Percentiles rank a stretch among this genome's conserved stretches.
phyloP scores from a whole-genome alignment of 2,329 filamentous ascomycete species.

The Aspergillus carbonarius region DNA sequence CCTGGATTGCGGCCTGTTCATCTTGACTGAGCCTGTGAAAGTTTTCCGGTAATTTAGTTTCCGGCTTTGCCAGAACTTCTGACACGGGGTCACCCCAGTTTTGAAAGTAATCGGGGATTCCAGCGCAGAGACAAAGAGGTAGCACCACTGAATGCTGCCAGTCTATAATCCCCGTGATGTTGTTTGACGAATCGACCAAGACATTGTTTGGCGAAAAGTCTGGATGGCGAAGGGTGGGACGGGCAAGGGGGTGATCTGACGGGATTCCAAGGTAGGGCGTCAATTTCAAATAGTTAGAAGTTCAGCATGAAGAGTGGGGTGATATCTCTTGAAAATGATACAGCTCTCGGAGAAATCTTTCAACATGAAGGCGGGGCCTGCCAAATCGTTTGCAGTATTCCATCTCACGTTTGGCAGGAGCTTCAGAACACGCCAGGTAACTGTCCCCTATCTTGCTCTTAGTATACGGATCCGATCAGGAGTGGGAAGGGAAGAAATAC shows the following conservation, averaged over 20 bases:
- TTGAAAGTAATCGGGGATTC: slow-evolving; percentile 35
- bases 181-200: slow-evolving; percentile 24
- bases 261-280: slow-evolving; percentile 18
- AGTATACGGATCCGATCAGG: not conserved
- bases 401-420: slow-evolving; percentile 26
- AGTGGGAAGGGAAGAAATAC: slow-evolving; percentile 9
- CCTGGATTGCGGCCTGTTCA: slow-evolving; percentile 23
- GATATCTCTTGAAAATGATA: slow-evolving; percentile 15
- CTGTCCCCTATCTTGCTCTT: too few relatives aligned
- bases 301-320: slow-evolving; percentile 16
- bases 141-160: slow-evolving; percentile 32
- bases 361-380: slow-evolving; percentile 22
- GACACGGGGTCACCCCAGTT: slow-evolving; percentile 34
- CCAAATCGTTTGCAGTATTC: slow-evolving; percentile 23
- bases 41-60: slow-evolving; percentile 24
- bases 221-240: slow-evolving; percentile 26
- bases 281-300: slow-evolving; percentile 18
- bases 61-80: slow-evolving; percentile 21
- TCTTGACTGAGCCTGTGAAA: slow-evolving; percentile 21
- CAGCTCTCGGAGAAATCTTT: slow-evolving; percentile 23
- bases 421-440: slow-evolving; percentile 14
- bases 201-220: slow-evolving; percentile 33
- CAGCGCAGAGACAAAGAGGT: slow-evolving; percentile 29
- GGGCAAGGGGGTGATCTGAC: slow-evolving; percentile 17
- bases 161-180: slow-evolving; percentile 32